Conservation (phyloP, 1,284 basidiomycete genomes). For the Crucibulum parvulum region DNA sequence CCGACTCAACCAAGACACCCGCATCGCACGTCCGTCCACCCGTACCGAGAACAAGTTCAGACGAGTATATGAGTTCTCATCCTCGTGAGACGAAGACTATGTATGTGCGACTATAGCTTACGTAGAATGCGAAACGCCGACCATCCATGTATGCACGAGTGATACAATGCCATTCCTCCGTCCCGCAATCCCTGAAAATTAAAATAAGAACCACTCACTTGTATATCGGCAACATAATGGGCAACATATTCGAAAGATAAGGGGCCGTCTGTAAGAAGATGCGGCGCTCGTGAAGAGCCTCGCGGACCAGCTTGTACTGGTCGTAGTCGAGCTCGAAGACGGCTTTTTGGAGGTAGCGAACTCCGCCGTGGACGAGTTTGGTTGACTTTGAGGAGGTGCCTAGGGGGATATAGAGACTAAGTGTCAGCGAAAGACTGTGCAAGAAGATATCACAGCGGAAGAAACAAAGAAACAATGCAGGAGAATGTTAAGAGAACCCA, state of each 20-base stretch:
- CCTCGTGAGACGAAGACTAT: too few species aligned
- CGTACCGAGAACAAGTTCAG: too few species aligned
- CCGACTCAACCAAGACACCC: too few species aligned
- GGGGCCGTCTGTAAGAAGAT: conserved; percentile 98
- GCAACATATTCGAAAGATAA: conserved; percentile 89
- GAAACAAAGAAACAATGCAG: too few species aligned
- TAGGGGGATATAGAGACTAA: conserved; percentile 25
- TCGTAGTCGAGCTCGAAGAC: conserved; percentile 96
- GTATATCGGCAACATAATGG: conserved; percentile 95
- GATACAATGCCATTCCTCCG: too few species aligned
- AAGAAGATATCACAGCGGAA: neutral
- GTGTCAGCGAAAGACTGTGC: neutral
- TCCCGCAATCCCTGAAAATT: too few species aligned
- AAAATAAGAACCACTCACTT: conserved; percentile 57
- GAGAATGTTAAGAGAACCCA: conserved; percentile 30
- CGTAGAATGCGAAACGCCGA: too few species aligned
- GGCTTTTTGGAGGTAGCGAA: conserved; percentile 97
- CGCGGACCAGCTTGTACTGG: conserved; percentile 95
- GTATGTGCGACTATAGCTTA: too few species aligned
- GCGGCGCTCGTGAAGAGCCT: conserved; percentile 91
- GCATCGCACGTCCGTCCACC: too few species aligned
- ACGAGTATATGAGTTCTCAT: too few species aligned
- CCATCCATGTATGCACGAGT: too few species aligned
- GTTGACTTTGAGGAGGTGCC: conserved; percentile 99
- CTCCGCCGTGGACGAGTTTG: conserved; percentile 98